These are phyloP conservation scores for Epichloe typhina DNA, from an alignment of 2,329 filamentous ascomycete genomes.

Conservation along the genomic window DNA sequence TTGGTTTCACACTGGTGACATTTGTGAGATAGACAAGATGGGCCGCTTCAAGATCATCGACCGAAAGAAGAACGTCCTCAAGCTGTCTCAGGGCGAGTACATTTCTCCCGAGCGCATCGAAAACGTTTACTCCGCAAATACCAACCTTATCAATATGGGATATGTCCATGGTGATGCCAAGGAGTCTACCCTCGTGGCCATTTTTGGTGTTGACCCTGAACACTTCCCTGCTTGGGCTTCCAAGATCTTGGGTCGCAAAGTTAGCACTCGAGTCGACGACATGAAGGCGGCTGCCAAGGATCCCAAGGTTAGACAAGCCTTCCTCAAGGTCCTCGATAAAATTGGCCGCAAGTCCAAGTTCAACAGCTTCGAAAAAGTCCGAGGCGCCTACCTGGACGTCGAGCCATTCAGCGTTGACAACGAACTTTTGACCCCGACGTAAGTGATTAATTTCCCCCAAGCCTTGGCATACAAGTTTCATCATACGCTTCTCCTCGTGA, in stretches of 20 bases:
- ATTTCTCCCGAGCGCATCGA: slow-evolving; percentile 95
- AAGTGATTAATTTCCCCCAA: slow-evolving; percentile 28
- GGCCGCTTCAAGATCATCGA: slow-evolving; percentile 91
- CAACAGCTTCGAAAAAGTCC: slow-evolving; percentile 78
- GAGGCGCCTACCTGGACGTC: slow-evolving; percentile 58
- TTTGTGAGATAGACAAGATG: slow-evolving; percentile 69
- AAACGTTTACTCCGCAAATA: slow-evolving; percentile 79
- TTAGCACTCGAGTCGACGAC: slow-evolving; percentile 52
- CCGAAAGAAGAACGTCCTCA: slow-evolving; percentile 97
- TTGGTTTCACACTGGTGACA: slow-evolving; percentile 96
- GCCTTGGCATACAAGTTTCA: background rate
- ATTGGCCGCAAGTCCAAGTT: slow-evolving; percentile 78
- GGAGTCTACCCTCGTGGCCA: slow-evolving; percentile 67
- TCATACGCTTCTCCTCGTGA: background rate
- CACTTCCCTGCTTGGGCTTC: slow-evolving; percentile 70
- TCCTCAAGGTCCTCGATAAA: slow-evolving; percentile 64
- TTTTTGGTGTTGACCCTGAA: slow-evolving; percentile 81
- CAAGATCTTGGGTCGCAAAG: slow-evolving; percentile 56
- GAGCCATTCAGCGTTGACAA: slow-evolving; percentile 94
- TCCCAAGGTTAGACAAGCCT: slow-evolving; percentile 57
- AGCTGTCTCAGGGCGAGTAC: slow-evolving; percentile 95
- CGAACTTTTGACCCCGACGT: slow-evolving; percentile 78
- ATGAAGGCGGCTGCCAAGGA: slow-evolving; percentile 56
- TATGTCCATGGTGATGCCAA: slow-evolving; percentile 85
- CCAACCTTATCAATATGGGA: slow-evolving; percentile 62